Conservation (phyloP, 2,329 filamentous ascomycete genomes). For the Arthroderma sp. region DNA sequence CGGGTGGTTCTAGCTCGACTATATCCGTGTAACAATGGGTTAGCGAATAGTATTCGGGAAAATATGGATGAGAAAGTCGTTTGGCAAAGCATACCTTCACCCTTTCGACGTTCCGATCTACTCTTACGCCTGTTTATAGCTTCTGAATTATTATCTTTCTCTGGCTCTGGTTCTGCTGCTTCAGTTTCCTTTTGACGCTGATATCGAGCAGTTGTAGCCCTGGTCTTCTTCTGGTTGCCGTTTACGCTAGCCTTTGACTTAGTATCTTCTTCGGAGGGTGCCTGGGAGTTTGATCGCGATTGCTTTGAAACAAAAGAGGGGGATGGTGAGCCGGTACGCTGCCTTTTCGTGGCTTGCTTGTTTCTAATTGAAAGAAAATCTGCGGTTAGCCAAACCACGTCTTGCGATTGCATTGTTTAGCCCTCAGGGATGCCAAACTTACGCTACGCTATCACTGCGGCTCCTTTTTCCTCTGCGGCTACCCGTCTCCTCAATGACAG, state of each 20-base stretch:
- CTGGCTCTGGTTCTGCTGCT: slow-evolving; percentile 52
- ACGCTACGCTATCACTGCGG: slow-evolving; percentile 91
- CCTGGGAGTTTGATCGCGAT: slow-evolving; percentile 32
- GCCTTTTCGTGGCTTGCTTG: slow-evolving; percentile 60
- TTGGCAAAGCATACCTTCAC: slow-evolving; percentile 49
- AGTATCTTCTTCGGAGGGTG: slow-evolving; percentile 54
- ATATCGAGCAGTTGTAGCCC: slow-evolving; percentile 42
- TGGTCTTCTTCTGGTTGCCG: slow-evolving; percentile 44
- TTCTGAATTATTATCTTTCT: slow-evolving; percentile 56
- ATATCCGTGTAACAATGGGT: background rate
- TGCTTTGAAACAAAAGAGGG: slow-evolving; percentile 43
- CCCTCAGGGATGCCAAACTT: slow-evolving; percentile 30
- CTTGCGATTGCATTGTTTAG: background rate
- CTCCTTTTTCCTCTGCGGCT: slow-evolving; percentile 64
- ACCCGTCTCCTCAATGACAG: slow-evolving; percentile 40
- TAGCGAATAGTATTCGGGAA: background rate
- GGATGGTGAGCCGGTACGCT: slow-evolving; percentile 67
- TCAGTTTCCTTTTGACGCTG: slow-evolving; percentile 37
- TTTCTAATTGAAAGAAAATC: slow-evolving; percentile 41
- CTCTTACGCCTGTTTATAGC: slow-evolving; percentile 69
- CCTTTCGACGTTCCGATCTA: slow-evolving; percentile 64
- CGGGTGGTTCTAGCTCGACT: slow-evolving; percentile 55
- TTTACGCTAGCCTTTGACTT: slow-evolving; percentile 25
- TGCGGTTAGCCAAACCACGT: slow-evolving; percentile 5
- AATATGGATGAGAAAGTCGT: background rate